Base-by-base conservation (phyloP, 768 basidiomycete species). In the Udeniomyces megalosporus region DNA sequence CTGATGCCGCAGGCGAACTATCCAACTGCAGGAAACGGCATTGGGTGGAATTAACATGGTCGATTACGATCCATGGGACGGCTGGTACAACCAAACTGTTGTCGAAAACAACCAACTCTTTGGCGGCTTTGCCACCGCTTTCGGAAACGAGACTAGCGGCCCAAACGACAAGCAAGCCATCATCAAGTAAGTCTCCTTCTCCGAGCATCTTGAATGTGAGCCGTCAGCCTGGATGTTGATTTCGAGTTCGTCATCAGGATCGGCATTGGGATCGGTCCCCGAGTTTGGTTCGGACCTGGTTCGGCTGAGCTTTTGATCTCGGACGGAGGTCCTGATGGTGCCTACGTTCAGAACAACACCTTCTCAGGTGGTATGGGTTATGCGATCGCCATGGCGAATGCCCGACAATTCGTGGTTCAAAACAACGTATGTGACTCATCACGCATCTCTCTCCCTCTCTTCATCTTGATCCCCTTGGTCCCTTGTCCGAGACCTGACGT, bases 261-360 rank as follows among this genome's bases (percentile, higher is more conserved):
- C 68, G 86, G 83, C n/a, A 82, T 88, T 52, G 86, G 85, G 31
- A 78, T 87, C 17, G 86, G 86, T 10, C 84, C 86, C 10, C 80
- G 80, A 12, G 81, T 80, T 17, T 88, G 86, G 86, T 86, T 86
- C 62, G 83, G 81, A 2, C 73, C 67, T 24, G 62, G 55, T 15
- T 47, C 78, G 2, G 51, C 52, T 12, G 45, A 54, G 52, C 60
- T 61, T 20, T 44, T 46, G 20, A 15, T 45, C 3, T 38, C 42
- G 6, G 28, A 20, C 2, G 51, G 51, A 15, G 60, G 51, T 10
- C 79, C 76, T 70, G 75, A 70, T 42, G 76, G 76, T n/a, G 85
- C 79, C 6, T 74, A 75, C 5, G 81, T 86, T 24, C 67, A 73
- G 20, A 74, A 79, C 69, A 87, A 88, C 60, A 34, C 55, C 0